Evolutionary conservation across 306 rosid species (phyloP), one percentile per base, ranked within the genome.

Genomic region (Echinosophora koreensis): DNA sequence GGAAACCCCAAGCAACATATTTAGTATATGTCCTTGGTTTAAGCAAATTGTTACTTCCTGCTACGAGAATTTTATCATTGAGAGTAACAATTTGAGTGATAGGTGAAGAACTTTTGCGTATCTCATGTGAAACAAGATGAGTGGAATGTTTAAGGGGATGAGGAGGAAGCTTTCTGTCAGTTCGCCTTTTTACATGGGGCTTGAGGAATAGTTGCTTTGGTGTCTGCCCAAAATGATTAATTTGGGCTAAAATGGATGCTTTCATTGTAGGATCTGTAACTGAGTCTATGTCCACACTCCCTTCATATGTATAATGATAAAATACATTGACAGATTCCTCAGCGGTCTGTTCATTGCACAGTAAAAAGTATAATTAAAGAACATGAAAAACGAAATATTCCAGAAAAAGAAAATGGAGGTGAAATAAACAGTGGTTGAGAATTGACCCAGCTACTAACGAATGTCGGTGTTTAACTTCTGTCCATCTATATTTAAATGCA

Each of bases 181-280:
- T 90, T 66, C 90, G 88, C 83, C 99, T 89, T 85, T 93, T 91
- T 77, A 76, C 96, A 54, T 96, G 99, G 79, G 99, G 83, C 78
- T 91, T 96, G 75, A 78, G 94, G 83, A 96, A 96, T 67, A 96
- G 87, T 73, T 96, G 99, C 85, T 96, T 96, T 30, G 99, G 99
- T 22, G 99, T 96, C 92, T 96, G 99, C 83, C 99, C 99, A 87
- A 96, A 96, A 87, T 96, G 98, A 87, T 96, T 96, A 66, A 96
- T 96, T 80, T 96, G 99, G 39, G 99, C 98, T 81, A 96, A 86
- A 88, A 96, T 96, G 76, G 99, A 93, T 79, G 99, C 99, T 85
- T 96, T 96, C 98, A 96, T 88, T 42, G 97, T 97, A 15, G 99
- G 99, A 85, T 96, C 99, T 22, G 90, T 91, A 73, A 96, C 94